Percentiles rank a stretch among this genome's conserved stretches.
These are phyloP conservation scores for Tylopilus sp. DNA, from an alignment of 1,284 basidiomycete genomes.

Conservation along the genomic window DNA sequence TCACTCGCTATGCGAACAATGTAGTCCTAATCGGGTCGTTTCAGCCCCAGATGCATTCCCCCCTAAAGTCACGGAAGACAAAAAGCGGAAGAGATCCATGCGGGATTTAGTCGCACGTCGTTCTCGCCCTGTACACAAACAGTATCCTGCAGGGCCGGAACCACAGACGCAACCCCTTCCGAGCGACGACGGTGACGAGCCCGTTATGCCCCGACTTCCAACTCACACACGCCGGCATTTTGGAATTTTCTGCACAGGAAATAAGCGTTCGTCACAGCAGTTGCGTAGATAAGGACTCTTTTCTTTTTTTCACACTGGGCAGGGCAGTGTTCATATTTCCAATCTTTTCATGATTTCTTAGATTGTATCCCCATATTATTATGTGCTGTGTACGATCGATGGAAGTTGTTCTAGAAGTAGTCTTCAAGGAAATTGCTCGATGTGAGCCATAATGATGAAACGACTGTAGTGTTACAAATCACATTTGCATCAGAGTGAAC, in stretches of 20 bases:
- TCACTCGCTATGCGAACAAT: neutral
- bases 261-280: conserved; percentile 17
- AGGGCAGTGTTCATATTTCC: neutral
- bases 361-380: neutral
- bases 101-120: conserved; percentile 15
- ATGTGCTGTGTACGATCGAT: conserved; percentile 15
- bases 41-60: conserved; percentile 35
- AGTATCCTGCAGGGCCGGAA: conserved; percentile 17
- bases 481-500: neutral
- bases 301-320: neutral
- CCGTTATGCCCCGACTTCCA: conserved; percentile 5
- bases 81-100: conserved; percentile 14
- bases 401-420: conserved; percentile 1
- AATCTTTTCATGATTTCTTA: conserved; percentile 8
- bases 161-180: conserved; percentile 1
- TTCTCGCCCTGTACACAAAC: conserved; percentile 31
- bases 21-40: conserved; percentile 8
- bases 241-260: conserved; percentile 37
- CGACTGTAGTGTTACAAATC: neutral
- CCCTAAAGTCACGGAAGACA: conserved; percentile 21
- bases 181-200: conserved; percentile 4
- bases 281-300: conserved; percentile 10
- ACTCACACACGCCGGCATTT: conserved; percentile 25
- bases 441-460: neutral
- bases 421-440: conserved; percentile 3